Evolutionary conservation across 305 asterid genomes (phyloP).

Genomic region (Nicotiana rustica): DNA sequence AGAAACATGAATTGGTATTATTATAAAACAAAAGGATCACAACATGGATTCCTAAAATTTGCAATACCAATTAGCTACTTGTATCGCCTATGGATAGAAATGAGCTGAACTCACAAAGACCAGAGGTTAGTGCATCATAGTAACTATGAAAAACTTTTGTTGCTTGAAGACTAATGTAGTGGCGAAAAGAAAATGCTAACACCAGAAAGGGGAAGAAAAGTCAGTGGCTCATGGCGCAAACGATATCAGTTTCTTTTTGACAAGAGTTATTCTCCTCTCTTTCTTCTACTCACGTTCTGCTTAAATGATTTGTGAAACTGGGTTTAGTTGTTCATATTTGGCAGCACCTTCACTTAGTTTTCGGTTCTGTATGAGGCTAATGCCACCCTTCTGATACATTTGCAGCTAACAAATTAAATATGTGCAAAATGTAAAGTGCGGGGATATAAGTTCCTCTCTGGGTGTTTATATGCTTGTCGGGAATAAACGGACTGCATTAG

Average conservation of each 20-base stretch:
- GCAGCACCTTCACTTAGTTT: background rate
- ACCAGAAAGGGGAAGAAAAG: background rate
- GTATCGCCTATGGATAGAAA: background rate
- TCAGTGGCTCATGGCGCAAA: slow-evolving; percentile 17
- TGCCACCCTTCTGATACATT: background rate
- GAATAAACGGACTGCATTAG: slow-evolving; percentile 3
- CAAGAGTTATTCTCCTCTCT: slow-evolving; percentile 30
- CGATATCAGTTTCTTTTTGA: background rate
- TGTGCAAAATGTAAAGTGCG: background rate
- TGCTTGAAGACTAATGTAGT: background rate
- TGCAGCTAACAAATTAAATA: background rate
- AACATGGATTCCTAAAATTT: slow-evolving; percentile 17
- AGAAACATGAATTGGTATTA: background rate
- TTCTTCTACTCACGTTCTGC: slow-evolving; percentile 19
- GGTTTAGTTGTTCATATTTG: slow-evolving; percentile 18
- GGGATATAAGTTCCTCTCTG: background rate
- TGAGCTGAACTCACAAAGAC: slow-evolving; percentile 15
- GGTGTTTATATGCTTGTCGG: background rate
- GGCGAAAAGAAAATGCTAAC: background rate
- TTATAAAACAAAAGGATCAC: background rate
- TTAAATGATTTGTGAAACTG: slow-evolving; percentile 16
- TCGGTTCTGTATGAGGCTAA: background rate
- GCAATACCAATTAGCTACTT: slow-evolving; percentile 1
- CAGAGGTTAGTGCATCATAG: background rate
- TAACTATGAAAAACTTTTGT: background rate